Conservation (phyloP, 2,329 filamentous ascomycete species). For the Coniochaeta hoffmannii region DNA sequence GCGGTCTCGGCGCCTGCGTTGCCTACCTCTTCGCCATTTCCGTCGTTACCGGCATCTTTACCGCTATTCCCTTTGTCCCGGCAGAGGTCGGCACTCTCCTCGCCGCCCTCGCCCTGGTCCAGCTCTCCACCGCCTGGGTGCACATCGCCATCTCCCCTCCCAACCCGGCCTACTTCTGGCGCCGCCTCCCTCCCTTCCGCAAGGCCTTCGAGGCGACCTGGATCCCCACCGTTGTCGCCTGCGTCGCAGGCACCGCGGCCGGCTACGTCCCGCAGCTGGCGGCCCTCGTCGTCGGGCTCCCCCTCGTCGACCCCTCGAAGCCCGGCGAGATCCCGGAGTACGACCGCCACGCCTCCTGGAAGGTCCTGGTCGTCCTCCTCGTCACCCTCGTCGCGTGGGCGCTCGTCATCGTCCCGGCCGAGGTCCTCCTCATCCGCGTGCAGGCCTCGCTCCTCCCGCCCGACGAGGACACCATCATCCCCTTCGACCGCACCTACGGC, state of each 20-base stretch:
- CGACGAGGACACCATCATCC: constrained; percentile 74
- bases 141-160: constrained; percentile 75
- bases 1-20: constrained; percentile 52
- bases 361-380: constrained; percentile 37
- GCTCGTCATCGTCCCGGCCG: constrained; percentile 65
- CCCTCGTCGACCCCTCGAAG: constrained; percentile 20
- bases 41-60: constrained; percentile 36
- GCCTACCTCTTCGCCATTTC: constrained; percentile 24
- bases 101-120: constrained; percentile 54
- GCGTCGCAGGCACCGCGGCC: constrained; percentile 47
- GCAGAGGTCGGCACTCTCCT: constrained; percentile 38
- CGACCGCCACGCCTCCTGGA: constrained; percentile 33
- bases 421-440: constrained; percentile 71
- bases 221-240: constrained; percentile 56
- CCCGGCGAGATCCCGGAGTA: constrained; percentile 26
- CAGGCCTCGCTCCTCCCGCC: constrained; percentile 82
- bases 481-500: constrained; percentile 81
- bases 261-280: constrained; percentile 39
- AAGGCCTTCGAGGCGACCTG: constrained; percentile 61
- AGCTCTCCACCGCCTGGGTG: constrained; percentile 71
- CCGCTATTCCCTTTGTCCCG: constrained; percentile 25
- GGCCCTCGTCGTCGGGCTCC: constrained; percentile 39
- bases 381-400: constrained; percentile 44
- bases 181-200: constrained; percentile 60
- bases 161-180: constrained; percentile 55